Evolutionary conservation across 2,329 filamentous ascomycete species (phyloP), one percentile per base, ranked within the genome.

Genomic region (Sporothrix inflata): DNA sequence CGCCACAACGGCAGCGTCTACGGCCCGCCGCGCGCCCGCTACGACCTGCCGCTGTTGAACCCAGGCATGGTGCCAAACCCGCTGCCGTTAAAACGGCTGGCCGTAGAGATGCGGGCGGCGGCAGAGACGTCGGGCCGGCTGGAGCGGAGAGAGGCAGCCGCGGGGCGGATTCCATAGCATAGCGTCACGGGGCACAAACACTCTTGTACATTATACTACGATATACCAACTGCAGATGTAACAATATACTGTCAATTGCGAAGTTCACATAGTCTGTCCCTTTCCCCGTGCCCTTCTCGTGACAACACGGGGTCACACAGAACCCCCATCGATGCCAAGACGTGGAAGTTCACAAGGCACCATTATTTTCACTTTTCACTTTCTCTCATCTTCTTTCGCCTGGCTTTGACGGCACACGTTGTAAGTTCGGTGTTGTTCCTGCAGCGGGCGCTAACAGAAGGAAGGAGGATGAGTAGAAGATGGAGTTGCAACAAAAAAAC

Each of bases 401-500:
- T 53, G 9, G n/a, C 21, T 51, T 21, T 21, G 21, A n/a, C 51
- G 24, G 57, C 11, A 24, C n/a, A 45, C 60, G 21, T 45, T 45
- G 38, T 7, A 6, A 24, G 3, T 45, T 19, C 8, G n/a, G 60
- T 14, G 9, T 27, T 65, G 60, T 65, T 65, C 60, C 60, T 65
- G 60, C 30, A 27, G 60, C 60, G 38, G 60, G 60, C 38, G 60
- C 60, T 65, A 45, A 65, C n/a, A 45, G 19, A 27, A 63, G 60
- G 60, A 65, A 45, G 60, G n/a, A 11, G 38, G 27, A 16, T 8
- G 19, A 6, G 38, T 21, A 61, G 30, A 21, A 38, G 19, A 19
- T 21, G 21, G 21, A 16, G 9, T 16, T 5, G 30, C 12, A 60
- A 34, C 2, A 38, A 63, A 14, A 49, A 30, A 49, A 34, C 21